phyloP scores from a whole-genome alignment of 225 moss, liverwort and hornwort species.

The Rhytidiadelphus loreus region DNA sequence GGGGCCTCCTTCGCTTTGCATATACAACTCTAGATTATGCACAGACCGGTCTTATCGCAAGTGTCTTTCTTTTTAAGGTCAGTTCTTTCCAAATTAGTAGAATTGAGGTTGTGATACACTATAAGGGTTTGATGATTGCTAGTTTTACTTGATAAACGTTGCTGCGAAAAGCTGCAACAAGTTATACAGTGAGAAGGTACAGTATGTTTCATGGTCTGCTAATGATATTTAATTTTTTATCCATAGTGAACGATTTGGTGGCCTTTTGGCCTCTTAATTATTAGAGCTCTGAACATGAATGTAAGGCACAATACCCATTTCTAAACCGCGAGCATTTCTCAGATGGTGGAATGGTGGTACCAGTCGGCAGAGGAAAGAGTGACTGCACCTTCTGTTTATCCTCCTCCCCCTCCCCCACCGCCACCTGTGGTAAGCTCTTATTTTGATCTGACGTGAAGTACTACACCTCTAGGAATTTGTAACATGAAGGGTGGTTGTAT shows the following conservation, averaged over 20 bases:
- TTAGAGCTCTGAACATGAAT: not conserved
- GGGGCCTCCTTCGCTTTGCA: conserved; percentile 64
- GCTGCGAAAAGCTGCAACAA: not conserved
- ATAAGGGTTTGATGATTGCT: not conserved
- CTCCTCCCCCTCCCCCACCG: conserved; percentile 96
- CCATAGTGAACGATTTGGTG: not conserved
- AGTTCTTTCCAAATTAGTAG: not conserved
- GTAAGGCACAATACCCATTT: not conserved
- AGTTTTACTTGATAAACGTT: not conserved
- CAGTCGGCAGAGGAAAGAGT: conserved; percentile 96
- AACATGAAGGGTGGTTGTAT: not conserved
- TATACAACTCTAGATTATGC: conserved; percentile 89
- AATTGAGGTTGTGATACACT: not conserved
- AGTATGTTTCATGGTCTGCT: not conserved
- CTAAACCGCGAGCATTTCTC: not conserved
- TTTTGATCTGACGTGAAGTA: not conserved
- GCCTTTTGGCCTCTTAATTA: not conserved
- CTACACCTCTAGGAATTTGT: not conserved
- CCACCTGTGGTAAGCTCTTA: conserved; percentile 57
- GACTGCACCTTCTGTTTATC: conserved; percentile 74
- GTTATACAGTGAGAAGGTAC: not conserved
- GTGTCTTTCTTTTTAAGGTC: conserved; percentile 96
- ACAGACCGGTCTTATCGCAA: conserved; percentile 88
- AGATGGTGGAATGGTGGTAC: conserved; percentile 99
- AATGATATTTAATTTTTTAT: not conserved